Evolutionary conservation across 1,284 basidiomycete genomes (phyloP).

Genomic region (Boletellus deceptivus): DNA sequence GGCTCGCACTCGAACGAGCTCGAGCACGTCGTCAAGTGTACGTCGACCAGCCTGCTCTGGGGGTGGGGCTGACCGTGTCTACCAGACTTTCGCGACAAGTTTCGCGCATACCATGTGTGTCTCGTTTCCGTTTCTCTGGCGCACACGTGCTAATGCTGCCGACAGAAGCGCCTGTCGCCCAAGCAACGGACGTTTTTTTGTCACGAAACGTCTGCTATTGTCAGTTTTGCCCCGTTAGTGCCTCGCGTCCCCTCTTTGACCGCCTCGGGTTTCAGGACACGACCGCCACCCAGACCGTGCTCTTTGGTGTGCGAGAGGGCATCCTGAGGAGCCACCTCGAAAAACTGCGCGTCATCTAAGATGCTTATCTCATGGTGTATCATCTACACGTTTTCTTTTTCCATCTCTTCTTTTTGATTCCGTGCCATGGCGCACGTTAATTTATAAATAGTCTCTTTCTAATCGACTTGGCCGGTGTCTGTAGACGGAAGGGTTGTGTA

Average conservation of each 20-base stretch:
- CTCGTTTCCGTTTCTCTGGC: neutral
- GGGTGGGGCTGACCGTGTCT: neutral
- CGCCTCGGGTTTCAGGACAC: constrained; percentile 40
- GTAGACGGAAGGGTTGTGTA: no score
- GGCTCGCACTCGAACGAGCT: constrained; percentile 59
- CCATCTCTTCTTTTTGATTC: no score
- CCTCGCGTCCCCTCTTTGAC: neutral
- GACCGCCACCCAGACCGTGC: constrained; percentile 44
- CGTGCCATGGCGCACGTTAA: no score
- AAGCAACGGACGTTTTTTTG: constrained; percentile 47
- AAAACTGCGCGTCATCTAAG: constrained; percentile 28
- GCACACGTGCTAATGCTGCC: constrained; percentile 1
- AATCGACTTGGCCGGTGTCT: no score
- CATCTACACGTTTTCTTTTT: no score
- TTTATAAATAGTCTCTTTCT: no score
- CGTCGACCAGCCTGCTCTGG: constrained; percentile 10
- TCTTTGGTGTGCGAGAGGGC: constrained; percentile 38
- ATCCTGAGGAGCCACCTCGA: constrained; percentile 31
- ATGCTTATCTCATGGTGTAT: no score
- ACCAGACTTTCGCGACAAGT: constrained; percentile 53
- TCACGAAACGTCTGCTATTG: constrained; percentile 50
- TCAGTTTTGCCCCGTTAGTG: constrained; percentile 24
- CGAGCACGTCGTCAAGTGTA: constrained; percentile 49
- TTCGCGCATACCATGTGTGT: constrained; percentile 47
- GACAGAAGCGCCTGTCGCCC: constrained; percentile 46